Base-by-base conservation (phyloP, 306 rosid genomes). In the Rosa multiflora region DNA sequence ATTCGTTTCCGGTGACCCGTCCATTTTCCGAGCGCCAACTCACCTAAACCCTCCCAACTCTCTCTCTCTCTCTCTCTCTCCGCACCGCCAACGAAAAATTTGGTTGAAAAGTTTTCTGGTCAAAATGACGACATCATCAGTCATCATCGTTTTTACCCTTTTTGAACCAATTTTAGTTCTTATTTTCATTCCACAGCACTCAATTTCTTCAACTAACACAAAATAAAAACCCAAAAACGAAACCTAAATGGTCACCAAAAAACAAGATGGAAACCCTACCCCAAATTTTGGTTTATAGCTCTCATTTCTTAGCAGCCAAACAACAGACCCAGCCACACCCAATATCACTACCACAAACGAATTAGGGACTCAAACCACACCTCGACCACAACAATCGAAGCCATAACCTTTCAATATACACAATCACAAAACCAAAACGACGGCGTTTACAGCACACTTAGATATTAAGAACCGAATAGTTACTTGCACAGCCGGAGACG, bases 401-500 rank as follows among this genome's bases (percentile, higher is more conserved):
- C 47, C 10, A 44, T 44, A 44, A 44, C 47, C 53, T 11, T 48
- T 48, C 17, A 12, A 48, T 13, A 48, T 12, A 12, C 53, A 47
- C 15, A 47, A 11, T 47, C 15, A 47, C 52, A 47, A 12, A 47
- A 47, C 58, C 5, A 67, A 67, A 67, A 67, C 48, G 48, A 39
- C 71, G 47, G 14, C 48, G 71, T 39, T 32, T 17, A 39, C 0
- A 12, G 23, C 2, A 3, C 8, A 63, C 0, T 29, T 10, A 66
- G 21, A 37, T 3, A 6, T 10, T 5, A 8, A 37, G 5, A 67
- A 17, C 29, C 29, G 29, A 40, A 9, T 18, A 40, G 72, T 67
- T 67, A 40, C 72, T 67, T 67, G 49, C 48, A 67, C 72, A 18
- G 49, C 26, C 48, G 72, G 72, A 67, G 72, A 67, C 12, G 49